Conservation (phyloP, 495 filamentous ascomycete genomes). For the Bathelium albidoporum region DNA sequence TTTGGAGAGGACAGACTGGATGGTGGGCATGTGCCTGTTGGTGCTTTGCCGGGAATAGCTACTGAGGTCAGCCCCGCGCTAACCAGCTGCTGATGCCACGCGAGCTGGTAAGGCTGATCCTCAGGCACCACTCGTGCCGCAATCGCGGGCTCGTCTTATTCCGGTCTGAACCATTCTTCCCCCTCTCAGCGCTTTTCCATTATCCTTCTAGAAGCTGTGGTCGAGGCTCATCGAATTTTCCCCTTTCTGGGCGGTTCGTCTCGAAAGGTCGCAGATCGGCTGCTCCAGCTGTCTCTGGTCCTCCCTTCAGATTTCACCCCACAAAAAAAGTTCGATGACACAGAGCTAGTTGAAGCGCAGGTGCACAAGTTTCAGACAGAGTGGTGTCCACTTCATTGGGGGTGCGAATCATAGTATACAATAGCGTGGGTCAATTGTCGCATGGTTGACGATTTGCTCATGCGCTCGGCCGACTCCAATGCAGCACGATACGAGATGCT, state of each 20-base stretch:
- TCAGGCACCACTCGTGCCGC: not conserved
- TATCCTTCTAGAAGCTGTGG: not conserved
- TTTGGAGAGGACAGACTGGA: constrained; percentile 5
- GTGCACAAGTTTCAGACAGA: not conserved
- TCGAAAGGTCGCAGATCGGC: not conserved
- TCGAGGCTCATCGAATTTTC: not conserved
- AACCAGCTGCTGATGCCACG: not conserved
- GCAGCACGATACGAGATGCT: not conserved
- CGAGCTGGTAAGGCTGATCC: not conserved
- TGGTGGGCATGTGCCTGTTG: not conserved
- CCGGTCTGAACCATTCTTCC: not conserved
- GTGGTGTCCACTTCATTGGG: not conserved
- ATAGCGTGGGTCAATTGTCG: not conserved
- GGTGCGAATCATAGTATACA: not conserved
- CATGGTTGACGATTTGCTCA: not conserved
- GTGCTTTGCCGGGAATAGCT: not conserved
- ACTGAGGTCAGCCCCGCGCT: constrained; percentile 1
- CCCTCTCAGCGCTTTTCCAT: not conserved
- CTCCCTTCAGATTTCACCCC: not conserved
- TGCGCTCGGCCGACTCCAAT: not conserved
- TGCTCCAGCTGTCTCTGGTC: not conserved
- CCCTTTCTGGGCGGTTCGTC: not conserved
- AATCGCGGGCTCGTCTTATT: not conserved
- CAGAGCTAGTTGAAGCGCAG: not conserved
- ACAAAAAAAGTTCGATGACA: not conserved